These are phyloP conservation scores for Hypoxylon fuscum DNA, from an alignment of 495 filamentous ascomycete genomes.

Conservation along the genomic window DNA sequence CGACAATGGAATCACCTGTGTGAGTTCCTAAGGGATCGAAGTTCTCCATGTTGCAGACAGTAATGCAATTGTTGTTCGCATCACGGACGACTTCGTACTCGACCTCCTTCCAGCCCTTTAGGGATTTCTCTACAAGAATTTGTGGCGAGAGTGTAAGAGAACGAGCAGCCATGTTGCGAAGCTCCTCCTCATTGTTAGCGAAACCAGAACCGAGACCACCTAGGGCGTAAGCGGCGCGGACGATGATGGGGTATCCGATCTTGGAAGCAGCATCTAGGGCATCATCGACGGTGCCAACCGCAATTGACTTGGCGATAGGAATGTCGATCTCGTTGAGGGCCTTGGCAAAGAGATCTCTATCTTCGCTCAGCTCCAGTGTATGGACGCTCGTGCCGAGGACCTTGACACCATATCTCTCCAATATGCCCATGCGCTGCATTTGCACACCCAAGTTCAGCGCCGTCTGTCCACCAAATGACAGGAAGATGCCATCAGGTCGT, in stretches of 20 bases:
- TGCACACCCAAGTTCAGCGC: slow-evolving; percentile 95
- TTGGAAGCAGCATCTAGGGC: slow-evolving; percentile 84
- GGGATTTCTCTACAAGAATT: slow-evolving; percentile 98
- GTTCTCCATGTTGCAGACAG: slow-evolving; percentile 99
- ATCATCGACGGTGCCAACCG: slow-evolving; percentile 88
- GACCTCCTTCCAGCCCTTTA: slow-evolving; percentile 99
- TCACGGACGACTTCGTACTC: slow-evolving; percentile 98
- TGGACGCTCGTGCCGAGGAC: slow-evolving; percentile 95
- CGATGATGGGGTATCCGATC: slow-evolving; percentile 96
- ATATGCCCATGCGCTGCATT: slow-evolving; percentile 95
- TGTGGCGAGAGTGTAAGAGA: slow-evolving; percentile 96
- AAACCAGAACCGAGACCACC: slow-evolving; percentile 98
- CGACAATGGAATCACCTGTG: slow-evolving; percentile 96
- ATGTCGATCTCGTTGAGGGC: slow-evolving; percentile 91
- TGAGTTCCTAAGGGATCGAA: slow-evolving; percentile 97
- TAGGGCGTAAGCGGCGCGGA: slow-evolving; percentile 93
- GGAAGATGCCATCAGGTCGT: slow-evolving; percentile 94
- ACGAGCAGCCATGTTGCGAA: slow-evolving; percentile 88
- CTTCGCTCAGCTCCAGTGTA: slow-evolving; percentile 93
- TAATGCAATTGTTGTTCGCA: slow-evolving; percentile 95
- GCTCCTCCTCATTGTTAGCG: slow-evolving; percentile 90
- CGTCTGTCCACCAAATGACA: slow-evolving; percentile 97
- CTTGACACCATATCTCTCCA: slow-evolving; percentile 92
- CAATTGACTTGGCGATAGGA: slow-evolving; percentile 94
- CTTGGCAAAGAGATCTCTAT: slow-evolving; percentile 94